Base-by-base conservation (phyloP, 139 green algal species). In the Tetraselmis chui region DNA sequence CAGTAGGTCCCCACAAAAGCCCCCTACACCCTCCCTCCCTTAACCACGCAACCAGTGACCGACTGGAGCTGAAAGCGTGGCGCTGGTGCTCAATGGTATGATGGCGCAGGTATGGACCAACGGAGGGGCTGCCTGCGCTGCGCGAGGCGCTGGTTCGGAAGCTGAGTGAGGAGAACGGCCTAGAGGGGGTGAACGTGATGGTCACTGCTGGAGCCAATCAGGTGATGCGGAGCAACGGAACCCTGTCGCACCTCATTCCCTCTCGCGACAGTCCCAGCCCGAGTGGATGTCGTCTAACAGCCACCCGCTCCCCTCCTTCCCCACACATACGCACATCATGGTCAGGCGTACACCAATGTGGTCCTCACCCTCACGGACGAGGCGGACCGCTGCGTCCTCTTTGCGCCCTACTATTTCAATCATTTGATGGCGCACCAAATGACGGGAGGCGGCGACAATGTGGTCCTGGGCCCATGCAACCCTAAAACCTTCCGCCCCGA, bases 361-460 rank as follows among this genome's bases (percentile, higher is more conserved):
- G 88, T 98, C 77, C 83, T 98, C 23, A 85, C 92, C 0, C 85
- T 98, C 58, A 85, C 87, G 26, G 96, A 98, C 75, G 79, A 83
- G 1, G 26, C 74, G 11, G 91, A 97, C 83, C 28, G 80, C 0
- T 89, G 92, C 1, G 95, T 95, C 27, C 89, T 99, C 28, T 98
- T 98, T 86, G 87, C 75, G 74, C 96, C 96, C 11, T 97, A 95
- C 86, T 99, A 98, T 89, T 99, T 98, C 90, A 98, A 99, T 86
- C 94, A 98, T 85, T 86, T 93, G 23, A 98, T 98, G 95, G 89
- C 91, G 2, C 75, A 95, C 28, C 90, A 92, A 77, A 95, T 95
- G 91, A 91, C 88, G 18, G 91, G 90, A 25, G 85, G 88, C 30
- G 83, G 76, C 2, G 76, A 78, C 1, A 80, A 81, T 1, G 80